Base-by-base conservation (phyloP, 768 basidiomycete genomes). In the Suillus bovinus region DNA sequence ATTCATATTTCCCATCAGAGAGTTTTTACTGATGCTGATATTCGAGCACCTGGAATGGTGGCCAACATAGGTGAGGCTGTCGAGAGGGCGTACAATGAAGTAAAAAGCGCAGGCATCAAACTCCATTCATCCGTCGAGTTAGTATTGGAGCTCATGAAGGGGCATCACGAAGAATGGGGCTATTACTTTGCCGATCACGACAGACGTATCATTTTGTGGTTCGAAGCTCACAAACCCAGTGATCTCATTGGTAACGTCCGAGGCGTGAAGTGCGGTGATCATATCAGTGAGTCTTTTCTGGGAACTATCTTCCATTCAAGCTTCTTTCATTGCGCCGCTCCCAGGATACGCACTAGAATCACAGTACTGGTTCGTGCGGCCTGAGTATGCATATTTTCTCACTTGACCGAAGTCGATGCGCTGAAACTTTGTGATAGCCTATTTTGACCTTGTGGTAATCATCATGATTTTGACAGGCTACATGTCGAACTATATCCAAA, bases 271-370 rank as follows among this genome's bases (percentile, higher is more conserved):
- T 52, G 50, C 20, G 7, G 5, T 4, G 20, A n/a, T 33, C 50
- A 52, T 29, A 33, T 52, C 31, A 52, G 50, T 52, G 50, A 52
- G 50, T 52, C 31, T 5, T 50, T 31, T 20, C 20, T 29, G 31
- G 6, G 20, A 7, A 33, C 11, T n/a, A n/a, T n/a, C 5, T 20
- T 20, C 20, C 31, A 31, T n/a, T 33, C 11, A 20, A 31, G 20
- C 50, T 33, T 13, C 20, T 52, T 52, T n/a, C 29, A 31, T 33
- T n/a, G 20, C 20, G 11, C 5, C 11, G 8, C 20, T 31, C 31
- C 20, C 6, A 52, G 50, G 50, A 29, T 52, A 52, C n/a, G 33
- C 50, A n/a, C 10, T 52, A 52, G 50, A 52, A n/a, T 52, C 50
- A n/a, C 50, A 52, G 20, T 52, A 52, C 50, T 52, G 50, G 50